Evolutionary conservation across 495 filamentous ascomycete species (phyloP), one percentile per base, ranked within the genome.

Genomic region (Zalerion maritima): DNA sequence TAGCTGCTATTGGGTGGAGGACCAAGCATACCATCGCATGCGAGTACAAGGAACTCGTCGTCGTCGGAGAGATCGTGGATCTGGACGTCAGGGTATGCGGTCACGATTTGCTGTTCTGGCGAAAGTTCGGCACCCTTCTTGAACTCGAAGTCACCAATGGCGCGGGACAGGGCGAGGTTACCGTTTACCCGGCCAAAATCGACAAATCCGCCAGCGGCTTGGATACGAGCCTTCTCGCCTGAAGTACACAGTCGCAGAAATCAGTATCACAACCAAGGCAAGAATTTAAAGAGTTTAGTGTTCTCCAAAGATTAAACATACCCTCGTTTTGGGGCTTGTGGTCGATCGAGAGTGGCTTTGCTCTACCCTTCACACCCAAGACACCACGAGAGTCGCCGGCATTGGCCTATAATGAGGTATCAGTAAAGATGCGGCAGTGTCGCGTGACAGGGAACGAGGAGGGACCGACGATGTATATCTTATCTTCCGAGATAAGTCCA

Each of bases 261-360:
- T 45, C 25, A 47, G 28, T 19, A 20, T 14, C 26, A 18, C 26
- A 15, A 26, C 32, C 34, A 35, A 32, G 24, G 30, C 26, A 18
- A 14, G 18, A 26, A 14, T n/a, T n/a, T n/a, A n/a, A n/a, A n/a
- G n/a, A n/a, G n/a, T n/a, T n/a, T n/a, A n/a, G n/a, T n/a, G n/a
- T n/a, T n/a, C n/a, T n/a, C n/a, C n/a, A n/a, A n/a, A n/a, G n/a
- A n/a, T n/a, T 5, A 38, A 27, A 29, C 56, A 29, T 42, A 93
- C 89, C 83, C 69, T 96, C 89, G 40, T 96, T 96, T 52, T 94
- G 85, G 9, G 89, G 89, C 58, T 97, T 97, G 63, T 97, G 89
- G 49, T 97, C 89, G 52, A 86, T 91, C 5, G 89, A 97, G 29
- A 97, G 64, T 9, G 91, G 89, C 55, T 96, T 96, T 34, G 89